phyloP scores from a whole-genome alignment of 148 eudicot species.

The Pharnaceum exiguum region DNA sequence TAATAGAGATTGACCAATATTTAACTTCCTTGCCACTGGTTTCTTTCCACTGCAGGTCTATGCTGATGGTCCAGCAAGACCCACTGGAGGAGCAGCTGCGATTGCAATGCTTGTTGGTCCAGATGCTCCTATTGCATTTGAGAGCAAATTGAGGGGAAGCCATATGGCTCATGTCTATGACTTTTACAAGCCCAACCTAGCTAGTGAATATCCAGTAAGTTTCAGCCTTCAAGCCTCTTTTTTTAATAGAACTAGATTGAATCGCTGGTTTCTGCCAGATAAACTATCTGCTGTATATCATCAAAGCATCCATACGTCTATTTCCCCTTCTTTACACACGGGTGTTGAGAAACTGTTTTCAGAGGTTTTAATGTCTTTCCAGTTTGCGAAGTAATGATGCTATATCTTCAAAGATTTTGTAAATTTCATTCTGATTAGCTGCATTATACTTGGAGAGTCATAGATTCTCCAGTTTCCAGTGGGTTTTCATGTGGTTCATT shows the following conservation, averaged over 20 bases:
- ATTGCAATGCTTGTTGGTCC: slow-evolving; percentile 97
- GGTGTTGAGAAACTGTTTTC: no score
- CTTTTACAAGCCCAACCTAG: slow-evolving; percentile 96
- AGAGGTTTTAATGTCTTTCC: no score
- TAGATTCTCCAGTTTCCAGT: background rate
- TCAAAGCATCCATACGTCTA: background rate
- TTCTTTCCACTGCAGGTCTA: slow-evolving; percentile 57
- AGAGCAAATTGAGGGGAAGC: slow-evolving; percentile 89
- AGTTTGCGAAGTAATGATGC: background rate
- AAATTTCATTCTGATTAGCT: background rate
- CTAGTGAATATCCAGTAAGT: slow-evolving; percentile 97
- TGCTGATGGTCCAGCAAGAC: slow-evolving; percentile 97
- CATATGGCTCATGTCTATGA: slow-evolving; percentile 97
- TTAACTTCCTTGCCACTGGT: background rate
- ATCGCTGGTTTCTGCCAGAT: background rate
- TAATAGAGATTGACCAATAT: background rate
- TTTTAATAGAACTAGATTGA: no score
- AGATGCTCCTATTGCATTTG: slow-evolving; percentile 87
- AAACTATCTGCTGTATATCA: background rate
- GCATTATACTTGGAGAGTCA: background rate
- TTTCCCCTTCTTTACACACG: no score
- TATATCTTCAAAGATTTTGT: no score
- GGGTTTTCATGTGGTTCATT: background rate
- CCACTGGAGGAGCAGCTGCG: slow-evolving; percentile 98
- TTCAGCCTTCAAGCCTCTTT: background rate